Evolutionary conservation across 768 basidiomycete species (phyloP), one percentile per base, ranked within the genome.

Genomic region (Xanthoconium purpureum): DNA sequence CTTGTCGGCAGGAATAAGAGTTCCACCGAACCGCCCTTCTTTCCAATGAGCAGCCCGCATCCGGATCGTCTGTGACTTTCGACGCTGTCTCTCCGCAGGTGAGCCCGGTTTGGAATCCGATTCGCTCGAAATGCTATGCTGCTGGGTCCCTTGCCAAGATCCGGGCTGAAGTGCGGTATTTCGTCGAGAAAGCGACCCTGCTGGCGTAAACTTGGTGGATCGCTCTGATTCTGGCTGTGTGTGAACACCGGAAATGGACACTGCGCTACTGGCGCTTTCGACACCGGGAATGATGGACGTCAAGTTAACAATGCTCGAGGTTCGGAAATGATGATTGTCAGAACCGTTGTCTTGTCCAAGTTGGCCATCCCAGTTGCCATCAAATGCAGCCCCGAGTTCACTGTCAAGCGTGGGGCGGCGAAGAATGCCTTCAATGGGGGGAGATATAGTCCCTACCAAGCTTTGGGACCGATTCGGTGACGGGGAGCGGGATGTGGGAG

Each of bases 1-100:
- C 11, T 52, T 56, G 17, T 63, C 65, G 17, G 50, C 28, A 5
- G 62, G 63, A 20, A 73, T 60, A 8, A 74, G 65, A 1, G 71
- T 71, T 54, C 74, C 73, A 37, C 70, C 69, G 55, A 84, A 82
- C 46, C 85, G 77, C 24, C 80, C 80, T 61, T 83, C 80, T 37
- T 77, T 78, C 84, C 83, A 87, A 29, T 78, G 79, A 47, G 71
- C 72, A 42, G 85, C 87, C 38, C 85, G 80, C 64, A 80, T 76
- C 20, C 80, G 80, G 24, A 87, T 71, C 15, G 83, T 85, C 55
- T 78, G 71, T 7, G 78, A 77, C 45, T 80, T 72, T 49, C 76
- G 71, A 6, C 61, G 66, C 43, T 67, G 67, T 52, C 58, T 72
- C 43, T 71, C 71, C 10, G 60, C 55, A 12, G 62, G 63, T 8